Base-by-base conservation (phyloP, 2,329 filamentous ascomycete species). In the Xylogone sp. region DNA sequence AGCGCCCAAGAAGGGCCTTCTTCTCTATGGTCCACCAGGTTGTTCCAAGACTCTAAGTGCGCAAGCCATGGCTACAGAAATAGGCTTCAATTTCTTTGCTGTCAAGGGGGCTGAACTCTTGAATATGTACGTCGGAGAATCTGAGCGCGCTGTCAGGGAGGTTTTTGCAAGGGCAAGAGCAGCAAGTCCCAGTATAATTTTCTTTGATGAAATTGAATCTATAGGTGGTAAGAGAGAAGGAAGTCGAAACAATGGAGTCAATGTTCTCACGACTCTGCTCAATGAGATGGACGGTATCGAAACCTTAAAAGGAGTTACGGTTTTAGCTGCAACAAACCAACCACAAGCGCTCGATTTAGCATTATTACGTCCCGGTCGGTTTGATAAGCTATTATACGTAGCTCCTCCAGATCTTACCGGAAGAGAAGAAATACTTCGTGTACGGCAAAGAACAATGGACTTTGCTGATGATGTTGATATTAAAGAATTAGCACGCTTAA, bases 211-310 rank as follows among this genome's bases (percentile, higher is more conserved):
- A 68, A 94, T 97, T 61, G 92, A 97, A 70, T 85, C 89, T 3
- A 93, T 97, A 56, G 77, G 69, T 46, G 68, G 63, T 42, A 65
- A 73, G 42, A 73, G 76, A 19, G 72, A 75, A 49, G 75, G 75
- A 3, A 67, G 69, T 5, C 68, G 73, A 18, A 71, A 67, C 12
- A 71, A 66, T 39, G 82, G 86, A 1, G 78, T 96, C 45, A 94
- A 97, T 65, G 88, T 96, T 43, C 80, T 97, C 13, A 92, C 91
- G 1, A 95, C 92, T 1, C 74, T 97, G 22, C 79, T 97, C 4
- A 96, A 91, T 54, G 93, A 97, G 67, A 95, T 97, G 87, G 93
- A 97, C 65, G 93, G 93, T 45, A 96, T 97, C 59, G 90, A 96
- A 68, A 77, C 86, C 39, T 76, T 95, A 19, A 86, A 86, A 50